Evolutionary conservation across 495 filamentous ascomycete species (phyloP).

Genomic region (Penicillium waksmanii): DNA sequence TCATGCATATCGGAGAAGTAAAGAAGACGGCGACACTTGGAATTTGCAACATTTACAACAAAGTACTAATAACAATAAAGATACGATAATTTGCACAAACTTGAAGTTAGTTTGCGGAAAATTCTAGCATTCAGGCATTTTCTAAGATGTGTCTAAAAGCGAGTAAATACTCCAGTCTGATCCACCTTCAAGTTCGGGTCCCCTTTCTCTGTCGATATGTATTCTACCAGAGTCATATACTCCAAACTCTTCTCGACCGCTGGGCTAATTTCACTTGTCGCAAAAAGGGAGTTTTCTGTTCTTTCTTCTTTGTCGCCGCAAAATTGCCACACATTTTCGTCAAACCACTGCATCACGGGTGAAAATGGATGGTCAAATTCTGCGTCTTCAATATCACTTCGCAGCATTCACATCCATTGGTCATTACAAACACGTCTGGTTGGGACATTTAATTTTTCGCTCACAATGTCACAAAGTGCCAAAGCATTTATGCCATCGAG

Average conservation of each 20-base stretch:
- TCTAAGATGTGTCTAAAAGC: neutral
- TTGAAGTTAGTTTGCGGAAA: too few species aligned
- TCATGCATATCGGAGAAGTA: neutral
- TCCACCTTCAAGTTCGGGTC: neutral
- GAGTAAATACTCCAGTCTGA: neutral
- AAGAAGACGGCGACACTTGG: neutral
- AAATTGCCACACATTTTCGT: slow-evolving; percentile 14
- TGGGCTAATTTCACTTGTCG: neutral
- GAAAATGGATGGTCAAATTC: slow-evolving; percentile 14
- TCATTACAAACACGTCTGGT: slow-evolving; percentile 6
- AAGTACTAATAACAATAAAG: too few species aligned
- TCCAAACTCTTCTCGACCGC: neutral
- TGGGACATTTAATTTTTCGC: neutral
- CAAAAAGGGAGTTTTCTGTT: neutral
- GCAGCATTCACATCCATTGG: slow-evolving; percentile 10
- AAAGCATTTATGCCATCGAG: neutral
- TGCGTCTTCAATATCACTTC: slow-evolving; percentile 1
- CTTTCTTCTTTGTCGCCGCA: neutral
- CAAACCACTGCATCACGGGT: slow-evolving; percentile 20
- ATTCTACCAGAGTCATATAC: neutral
- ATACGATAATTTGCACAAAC: too few species aligned
- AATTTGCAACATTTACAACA: neutral
- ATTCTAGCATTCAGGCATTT: too few species aligned
- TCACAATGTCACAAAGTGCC: neutral
- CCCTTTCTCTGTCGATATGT: neutral